Conservation (phyloP, 2,329 filamentous ascomycete genomes). For the Hymenoscyphus occultus region DNA sequence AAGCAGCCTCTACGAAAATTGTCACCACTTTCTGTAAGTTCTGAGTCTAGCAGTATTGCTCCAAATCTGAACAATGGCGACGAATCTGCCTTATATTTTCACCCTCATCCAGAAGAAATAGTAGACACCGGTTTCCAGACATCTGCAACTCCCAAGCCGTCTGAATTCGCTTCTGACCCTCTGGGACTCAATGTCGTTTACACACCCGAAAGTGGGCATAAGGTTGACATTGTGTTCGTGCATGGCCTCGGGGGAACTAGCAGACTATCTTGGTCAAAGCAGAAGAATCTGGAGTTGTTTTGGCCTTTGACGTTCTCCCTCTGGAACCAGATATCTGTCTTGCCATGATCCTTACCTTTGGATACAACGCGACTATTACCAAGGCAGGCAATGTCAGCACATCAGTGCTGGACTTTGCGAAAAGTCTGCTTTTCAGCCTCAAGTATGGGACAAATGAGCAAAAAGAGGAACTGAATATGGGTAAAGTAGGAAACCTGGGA, state of each 20-base stretch:
- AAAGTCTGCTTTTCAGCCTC: neutral
- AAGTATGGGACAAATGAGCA: neutral
- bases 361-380: slow-evolving; percentile 2
- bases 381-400: neutral
- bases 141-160: no score
- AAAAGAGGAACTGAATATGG: neutral
- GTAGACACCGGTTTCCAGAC: no score
- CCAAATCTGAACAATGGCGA: no score
- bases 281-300: neutral
- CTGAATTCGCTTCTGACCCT: neutral
- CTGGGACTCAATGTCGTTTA: neutral
- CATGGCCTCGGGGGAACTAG: neutral
- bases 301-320: neutral
- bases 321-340: neutral
- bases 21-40: no score
- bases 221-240: slow-evolving; percentile 4
- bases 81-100: no score
- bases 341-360: neutral
- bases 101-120: no score
- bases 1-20: no score
- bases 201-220: neutral
- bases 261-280: neutral
- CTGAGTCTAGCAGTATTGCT: no score
- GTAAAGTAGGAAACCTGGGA: neutral
- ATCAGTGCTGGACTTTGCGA: slow-evolving; percentile 4